Conservation (phyloP, 768 basidiomycete genomes). For the Tulasnella sp. region DNA sequence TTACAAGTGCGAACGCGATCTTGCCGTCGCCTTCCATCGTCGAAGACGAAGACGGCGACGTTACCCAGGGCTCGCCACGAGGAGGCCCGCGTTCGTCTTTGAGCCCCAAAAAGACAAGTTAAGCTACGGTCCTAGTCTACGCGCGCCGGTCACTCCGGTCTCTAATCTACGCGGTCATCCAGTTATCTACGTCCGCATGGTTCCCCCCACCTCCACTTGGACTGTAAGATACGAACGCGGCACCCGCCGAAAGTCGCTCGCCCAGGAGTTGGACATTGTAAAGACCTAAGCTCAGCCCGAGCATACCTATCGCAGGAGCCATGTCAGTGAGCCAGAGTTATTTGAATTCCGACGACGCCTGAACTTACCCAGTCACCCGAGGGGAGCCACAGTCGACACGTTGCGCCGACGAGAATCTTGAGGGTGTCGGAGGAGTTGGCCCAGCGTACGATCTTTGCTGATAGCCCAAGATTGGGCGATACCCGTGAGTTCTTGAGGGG, state of each 20-base stretch:
- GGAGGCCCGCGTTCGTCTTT: conserved; percentile 1
- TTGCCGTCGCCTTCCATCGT: neutral
- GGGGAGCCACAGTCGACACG: neutral
- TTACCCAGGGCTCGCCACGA: neutral
- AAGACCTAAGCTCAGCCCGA: neutral
- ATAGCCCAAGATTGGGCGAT: too few species aligned
- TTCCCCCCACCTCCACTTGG: neutral
- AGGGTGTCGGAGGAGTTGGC: too few species aligned
- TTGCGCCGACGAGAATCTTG: too few species aligned
- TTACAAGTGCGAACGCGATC: neutral
- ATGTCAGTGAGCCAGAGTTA: neutral
- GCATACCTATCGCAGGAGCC: neutral
- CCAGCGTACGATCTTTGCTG: too few species aligned
- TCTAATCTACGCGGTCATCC: neutral
- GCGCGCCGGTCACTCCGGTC: neutral
- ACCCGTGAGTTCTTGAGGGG: too few species aligned
- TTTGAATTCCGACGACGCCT: neutral
- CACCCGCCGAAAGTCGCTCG: conserved; percentile 3
- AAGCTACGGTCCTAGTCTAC: neutral
- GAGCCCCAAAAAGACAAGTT: neutral
- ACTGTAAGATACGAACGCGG: neutral
- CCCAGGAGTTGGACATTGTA: neutral
- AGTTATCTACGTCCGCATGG: neutral
- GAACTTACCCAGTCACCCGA: neutral
- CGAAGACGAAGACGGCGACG: neutral